These are phyloP conservation scores for Trichoderma atroviride DNA, from an alignment of 2,329 filamentous ascomycete species.

Conservation along the genomic window DNA sequence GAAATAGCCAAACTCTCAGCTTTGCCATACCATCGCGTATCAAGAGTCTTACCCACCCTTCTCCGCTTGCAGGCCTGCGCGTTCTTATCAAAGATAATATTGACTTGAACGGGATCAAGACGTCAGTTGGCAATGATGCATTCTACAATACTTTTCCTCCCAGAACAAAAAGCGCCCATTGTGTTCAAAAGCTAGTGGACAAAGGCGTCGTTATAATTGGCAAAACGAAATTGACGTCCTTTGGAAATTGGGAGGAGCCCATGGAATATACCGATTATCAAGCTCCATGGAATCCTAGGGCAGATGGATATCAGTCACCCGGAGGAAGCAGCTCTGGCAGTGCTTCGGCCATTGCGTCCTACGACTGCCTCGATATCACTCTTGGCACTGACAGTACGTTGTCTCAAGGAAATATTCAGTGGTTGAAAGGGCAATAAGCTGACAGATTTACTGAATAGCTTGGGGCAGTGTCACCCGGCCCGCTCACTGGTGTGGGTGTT, in stretches of 20 bases:
- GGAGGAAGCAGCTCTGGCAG: background rate
- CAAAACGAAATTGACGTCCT: background rate
- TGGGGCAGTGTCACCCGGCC: background rate
- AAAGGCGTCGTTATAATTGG: background rate
- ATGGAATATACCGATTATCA: conserved; percentile 10
- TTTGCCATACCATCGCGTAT: conserved; percentile 2
- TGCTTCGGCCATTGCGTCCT: background rate
- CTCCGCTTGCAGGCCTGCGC: background rate
- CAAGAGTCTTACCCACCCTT: background rate
- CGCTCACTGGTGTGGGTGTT: conserved; percentile 5
- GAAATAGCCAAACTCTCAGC: background rate
- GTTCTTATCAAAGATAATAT: conserved; percentile 5
- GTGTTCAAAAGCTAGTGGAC: background rate
- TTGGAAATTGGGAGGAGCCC: conserved; percentile 6
- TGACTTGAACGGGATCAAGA: background rate
- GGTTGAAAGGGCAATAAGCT: no score
- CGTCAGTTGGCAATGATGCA: background rate
- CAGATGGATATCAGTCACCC: background rate
- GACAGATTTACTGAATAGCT: no score
- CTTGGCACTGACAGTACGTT: background rate
- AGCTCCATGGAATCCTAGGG: background rate
- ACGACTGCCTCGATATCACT: background rate
- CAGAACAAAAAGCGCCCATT: background rate
- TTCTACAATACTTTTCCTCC: background rate
- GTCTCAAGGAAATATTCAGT: no score